Evolutionary conservation across 2,329 filamentous ascomycete genomes (phyloP).

Genomic region (Hypoxylon sp.): DNA sequence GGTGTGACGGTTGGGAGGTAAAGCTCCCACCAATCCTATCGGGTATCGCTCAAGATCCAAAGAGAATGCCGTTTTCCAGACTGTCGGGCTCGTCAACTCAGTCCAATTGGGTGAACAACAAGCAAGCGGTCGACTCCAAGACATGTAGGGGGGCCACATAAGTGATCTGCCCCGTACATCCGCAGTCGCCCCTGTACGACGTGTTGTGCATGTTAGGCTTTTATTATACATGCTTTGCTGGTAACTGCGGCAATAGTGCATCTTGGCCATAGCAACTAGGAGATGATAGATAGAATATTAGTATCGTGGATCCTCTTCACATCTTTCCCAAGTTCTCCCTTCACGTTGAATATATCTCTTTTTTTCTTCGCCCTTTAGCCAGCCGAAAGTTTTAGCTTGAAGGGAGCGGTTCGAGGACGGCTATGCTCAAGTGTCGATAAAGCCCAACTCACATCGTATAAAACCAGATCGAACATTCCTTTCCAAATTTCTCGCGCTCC

Average conservation of each 20-base stretch:
- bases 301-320: slow-evolving; percentile 28
- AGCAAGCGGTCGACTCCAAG: slow-evolving; percentile 36
- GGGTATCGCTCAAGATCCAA: slow-evolving; percentile 14
- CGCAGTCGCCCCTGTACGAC: slow-evolving; percentile 44
- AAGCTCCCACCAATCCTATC: slow-evolving; percentile 10
- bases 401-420: slow-evolving; percentile 36
- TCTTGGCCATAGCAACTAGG: slow-evolving; percentile 36
- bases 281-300: slow-evolving; percentile 35
- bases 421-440: slow-evolving; percentile 33
- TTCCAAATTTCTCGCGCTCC: slow-evolving; percentile 9
- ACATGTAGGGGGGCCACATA: slow-evolving; percentile 44
- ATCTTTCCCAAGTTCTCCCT: slow-evolving; percentile 36
- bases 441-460: slow-evolving; percentile 37
- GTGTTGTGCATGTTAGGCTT: no score
- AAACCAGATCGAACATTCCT: slow-evolving; percentile 37
- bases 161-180: slow-evolving; percentile 45
- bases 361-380: slow-evolving; percentile 22
- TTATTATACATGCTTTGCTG: slow-evolving; percentile 40
- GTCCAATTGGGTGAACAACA: slow-evolving; percentile 34
- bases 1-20: slow-evolving; percentile 4
- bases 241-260: slow-evolving; percentile 37
- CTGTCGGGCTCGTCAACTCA: slow-evolving; percentile 26
- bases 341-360: slow-evolving; percentile 33
- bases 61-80: slow-evolving; percentile 29
- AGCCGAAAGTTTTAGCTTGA: slow-evolving; percentile 26